Percentiles rank a stretch among this genome's conserved stretches.
Evolutionary conservation across 1,284 basidiomycete genomes (phyloP).

Genomic region (Mycena sp.): DNA sequence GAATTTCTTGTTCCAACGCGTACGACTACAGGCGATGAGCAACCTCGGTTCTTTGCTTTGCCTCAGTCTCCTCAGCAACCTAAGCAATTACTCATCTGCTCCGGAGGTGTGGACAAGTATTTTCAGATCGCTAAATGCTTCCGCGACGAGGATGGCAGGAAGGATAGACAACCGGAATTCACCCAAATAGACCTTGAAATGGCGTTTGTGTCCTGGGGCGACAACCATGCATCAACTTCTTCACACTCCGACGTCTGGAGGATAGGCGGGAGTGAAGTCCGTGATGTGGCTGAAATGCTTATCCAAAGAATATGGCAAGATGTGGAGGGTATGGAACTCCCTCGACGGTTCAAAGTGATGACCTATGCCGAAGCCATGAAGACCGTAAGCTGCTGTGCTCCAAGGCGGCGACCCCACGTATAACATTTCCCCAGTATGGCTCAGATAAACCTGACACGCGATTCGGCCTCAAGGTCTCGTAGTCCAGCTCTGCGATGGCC

Average conservation of each 20-base stretch:
- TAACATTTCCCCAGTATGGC: slow-evolving; percentile 69
- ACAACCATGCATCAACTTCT: slow-evolving; percentile 30
- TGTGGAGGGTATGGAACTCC: slow-evolving; percentile 66
- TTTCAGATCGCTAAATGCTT: slow-evolving; percentile 96
- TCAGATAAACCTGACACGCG: slow-evolving; percentile 96
- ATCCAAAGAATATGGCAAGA: slow-evolving; percentile 80
- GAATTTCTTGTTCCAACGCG: slow-evolving; percentile 96
- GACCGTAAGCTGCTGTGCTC: slow-evolving; percentile 60
- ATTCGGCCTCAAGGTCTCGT: slow-evolving; percentile 81
- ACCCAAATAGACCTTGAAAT: slow-evolving; percentile 98
- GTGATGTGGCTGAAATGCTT: slow-evolving; percentile 77
- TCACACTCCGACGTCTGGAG: slow-evolving; percentile 64
- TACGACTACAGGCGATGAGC: slow-evolving; percentile 40
- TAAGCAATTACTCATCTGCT: slow-evolving; percentile 93
- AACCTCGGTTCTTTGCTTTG: slow-evolving; percentile 87
- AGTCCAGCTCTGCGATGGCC: slow-evolving; percentile 20
- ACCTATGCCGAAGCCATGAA: slow-evolving; percentile 89
- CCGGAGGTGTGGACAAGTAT: slow-evolving; percentile 90
- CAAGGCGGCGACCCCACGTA: slow-evolving; percentile 19
- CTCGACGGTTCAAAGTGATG: slow-evolving; percentile 77
- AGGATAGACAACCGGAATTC: slow-evolving; percentile 96
- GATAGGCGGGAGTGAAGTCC: slow-evolving; percentile 86
- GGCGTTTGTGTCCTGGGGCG: slow-evolving; percentile 90
- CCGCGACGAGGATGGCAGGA: slow-evolving; percentile 93
- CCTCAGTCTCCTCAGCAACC: slow-evolving; percentile 97